Percentiles rank a stretch among this genome's conserved stretches.
Conservation (phyloP, 345 rosid genomes). For the Cardamine resedifolia region DNA sequence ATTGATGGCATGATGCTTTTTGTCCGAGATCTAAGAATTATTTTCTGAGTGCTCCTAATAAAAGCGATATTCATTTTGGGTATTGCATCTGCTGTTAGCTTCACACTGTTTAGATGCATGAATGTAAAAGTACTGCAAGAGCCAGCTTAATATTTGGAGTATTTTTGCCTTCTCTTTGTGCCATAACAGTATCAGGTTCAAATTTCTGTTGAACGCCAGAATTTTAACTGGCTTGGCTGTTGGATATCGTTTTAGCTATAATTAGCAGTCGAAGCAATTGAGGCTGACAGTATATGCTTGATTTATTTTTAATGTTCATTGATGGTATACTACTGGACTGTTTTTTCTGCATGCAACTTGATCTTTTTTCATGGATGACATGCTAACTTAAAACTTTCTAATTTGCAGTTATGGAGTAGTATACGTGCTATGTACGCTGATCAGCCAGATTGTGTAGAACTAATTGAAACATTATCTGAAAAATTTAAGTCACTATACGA, state of each 20-base stretch:
- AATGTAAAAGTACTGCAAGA: no score
- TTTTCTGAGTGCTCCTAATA: conserved; percentile 18
- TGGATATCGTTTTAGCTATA: no score
- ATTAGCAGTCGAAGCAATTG: no score
- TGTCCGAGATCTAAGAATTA: conserved; percentile 13
- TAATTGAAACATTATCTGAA: conserved; percentile 67
- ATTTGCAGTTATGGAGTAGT: conserved; percentile 80
- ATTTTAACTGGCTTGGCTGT: no score
- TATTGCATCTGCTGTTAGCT: background rate
- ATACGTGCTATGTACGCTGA: conserved; percentile 61
- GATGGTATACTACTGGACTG: no score
- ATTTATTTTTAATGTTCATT: no score
- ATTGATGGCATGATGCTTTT: conserved; percentile 15
- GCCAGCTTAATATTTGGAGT: no score
- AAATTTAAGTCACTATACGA: conserved; percentile 68
- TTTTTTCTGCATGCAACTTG: no score
- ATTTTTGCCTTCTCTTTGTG: no score
- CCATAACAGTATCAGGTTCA: no score
- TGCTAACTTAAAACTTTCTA: conserved; percentile 39
- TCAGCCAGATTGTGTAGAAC: conserved; percentile 71
- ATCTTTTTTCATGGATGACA: background rate
- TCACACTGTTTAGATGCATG: background rate
- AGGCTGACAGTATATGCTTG: no score
- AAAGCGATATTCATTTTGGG: background rate
- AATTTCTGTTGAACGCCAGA: no score